These are phyloP conservation scores for Ganoderma lingzhi DNA, from an alignment of 1,284 basidiomycete species.

Conservation along the genomic window DNA sequence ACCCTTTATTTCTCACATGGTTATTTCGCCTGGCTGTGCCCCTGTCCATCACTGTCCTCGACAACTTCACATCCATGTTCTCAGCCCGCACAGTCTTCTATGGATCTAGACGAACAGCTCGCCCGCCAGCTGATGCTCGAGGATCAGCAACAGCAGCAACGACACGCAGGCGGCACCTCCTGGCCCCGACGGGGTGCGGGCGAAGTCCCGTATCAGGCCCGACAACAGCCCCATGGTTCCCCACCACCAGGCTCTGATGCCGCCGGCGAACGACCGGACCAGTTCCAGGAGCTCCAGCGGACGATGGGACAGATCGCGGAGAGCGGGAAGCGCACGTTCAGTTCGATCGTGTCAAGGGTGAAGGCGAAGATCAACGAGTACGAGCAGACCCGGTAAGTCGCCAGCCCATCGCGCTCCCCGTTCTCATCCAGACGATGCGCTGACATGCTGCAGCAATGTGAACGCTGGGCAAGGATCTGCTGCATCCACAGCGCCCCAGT, in stretches of 20 bases:
- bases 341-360: constrained; percentile 72
- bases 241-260: not conserved
- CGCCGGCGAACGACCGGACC: constrained; percentile 10
- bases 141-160: constrained; percentile 56
- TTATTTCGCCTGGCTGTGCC: not conserved
- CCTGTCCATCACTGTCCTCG: not conserved
- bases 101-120: constrained; percentile 76
- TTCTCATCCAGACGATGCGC: not conserved
- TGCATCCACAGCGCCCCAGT: constrained; percentile 26
- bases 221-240: constrained; percentile 29
- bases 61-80: not conserved
- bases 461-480: constrained; percentile 13
- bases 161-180: constrained; percentile 36
- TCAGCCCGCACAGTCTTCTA: constrained; percentile 22
- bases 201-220: constrained; percentile 35
- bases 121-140: constrained; percentile 74
- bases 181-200: constrained; percentile 36
- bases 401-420: constrained; percentile 3
- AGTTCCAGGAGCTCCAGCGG: constrained; percentile 73
- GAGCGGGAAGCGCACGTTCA: constrained; percentile 82
- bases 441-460: not conserved
- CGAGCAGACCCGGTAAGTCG: constrained; percentile 53
- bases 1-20: not conserved
- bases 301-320: constrained; percentile 79
- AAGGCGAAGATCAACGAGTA: constrained; percentile 84